Base-by-base conservation (phyloP, 2,329 filamentous ascomycete genomes). In the Sarocladiaceae sp. region DNA sequence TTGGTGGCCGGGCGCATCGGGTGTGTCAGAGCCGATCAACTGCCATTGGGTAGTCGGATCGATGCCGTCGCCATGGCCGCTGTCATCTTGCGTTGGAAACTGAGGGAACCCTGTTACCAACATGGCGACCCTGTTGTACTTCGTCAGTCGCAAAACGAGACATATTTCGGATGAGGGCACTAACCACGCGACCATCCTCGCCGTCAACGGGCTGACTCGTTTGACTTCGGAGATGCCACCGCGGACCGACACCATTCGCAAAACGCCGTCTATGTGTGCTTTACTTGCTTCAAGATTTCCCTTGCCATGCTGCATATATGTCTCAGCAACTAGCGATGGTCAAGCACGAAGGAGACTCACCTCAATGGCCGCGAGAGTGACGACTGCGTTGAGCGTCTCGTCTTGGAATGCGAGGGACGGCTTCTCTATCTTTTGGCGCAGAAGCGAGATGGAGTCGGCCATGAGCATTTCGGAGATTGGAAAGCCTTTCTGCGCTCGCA, bases 361-460 rank as follows among this genome's bases (percentile, higher is more conserved):
- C 54, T 79, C 75, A 37, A 79, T 80, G 1, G 74, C 70, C 9
- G 76, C 75, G 47, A 80, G 52, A 0, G 75, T 80, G 33, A 80
- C 68, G 6, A 80, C 72, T 0, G 74, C 70, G 47, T 80, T 71
- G 57, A 80, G 64, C 0, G 76, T 80, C 27, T 43, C 40, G 27
- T 43, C 40, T 45, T 75, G 69, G 2, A 73, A 55, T 1, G 75
- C 74, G 3, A 73, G 48, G 1, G 63, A 61, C 3, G 40, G 40
- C 4, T 43, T 23, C 21, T 68, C 58, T 21, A 80, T 62, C 45
- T 74, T 78, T 1, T 62, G 65, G 29, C 76, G 58, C 2, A 80
- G 58, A 13, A 80, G 49, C 3, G 70, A 61, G 4, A 80, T 70
- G 0, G 74, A 78, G 51, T 80, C 76, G 1, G 61, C 62, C 76